phyloP scores from a whole-genome alignment of 176 grass and related monocot species.

The Bothriochloa decipiens region DNA sequence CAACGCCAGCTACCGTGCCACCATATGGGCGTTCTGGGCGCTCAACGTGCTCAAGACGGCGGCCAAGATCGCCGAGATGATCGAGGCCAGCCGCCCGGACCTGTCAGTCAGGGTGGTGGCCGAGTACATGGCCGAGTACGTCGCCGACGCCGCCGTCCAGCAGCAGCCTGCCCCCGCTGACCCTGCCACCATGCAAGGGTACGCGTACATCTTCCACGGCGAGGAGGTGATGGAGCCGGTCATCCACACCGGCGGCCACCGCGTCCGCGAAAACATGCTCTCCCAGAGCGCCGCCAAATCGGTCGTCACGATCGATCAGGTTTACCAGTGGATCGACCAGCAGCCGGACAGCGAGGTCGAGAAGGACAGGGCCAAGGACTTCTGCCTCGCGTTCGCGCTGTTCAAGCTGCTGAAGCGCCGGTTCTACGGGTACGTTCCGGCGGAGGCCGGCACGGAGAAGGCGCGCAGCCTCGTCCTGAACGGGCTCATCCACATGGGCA shows the following conservation, averaged over 20 bases:
- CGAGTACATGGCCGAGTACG: constrained; percentile 57
- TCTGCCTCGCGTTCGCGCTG: constrained; percentile 59
- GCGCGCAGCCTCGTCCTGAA: constrained; percentile 26
- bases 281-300: not conserved
- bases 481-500: constrained; percentile 41
- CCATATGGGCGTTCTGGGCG: constrained; percentile 53
- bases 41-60: constrained; percentile 57
- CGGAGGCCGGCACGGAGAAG: constrained; percentile 45
- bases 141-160: not conserved
- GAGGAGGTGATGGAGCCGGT: constrained; percentile 42
- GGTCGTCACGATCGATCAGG: constrained; percentile 49
- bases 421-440: constrained; percentile 49
- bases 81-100: constrained; percentile 52
- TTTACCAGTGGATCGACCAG: constrained; percentile 48
- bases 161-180: not conserved
- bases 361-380: constrained; percentile 56
- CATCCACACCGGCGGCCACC: constrained; percentile 3
- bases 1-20: constrained; percentile 48
- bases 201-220: constrained; percentile 63
- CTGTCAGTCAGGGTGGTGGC: constrained; percentile 48
- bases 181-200: constrained; percentile 43
- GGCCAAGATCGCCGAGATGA: constrained; percentile 55
- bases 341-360: constrained; percentile 42
- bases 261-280: not conserved
- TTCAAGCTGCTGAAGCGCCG: constrained; percentile 62